Evolutionary conservation across 352 stramenopile genomes (phyloP).

Genomic region (Halophytophthora polymorphica): DNA sequence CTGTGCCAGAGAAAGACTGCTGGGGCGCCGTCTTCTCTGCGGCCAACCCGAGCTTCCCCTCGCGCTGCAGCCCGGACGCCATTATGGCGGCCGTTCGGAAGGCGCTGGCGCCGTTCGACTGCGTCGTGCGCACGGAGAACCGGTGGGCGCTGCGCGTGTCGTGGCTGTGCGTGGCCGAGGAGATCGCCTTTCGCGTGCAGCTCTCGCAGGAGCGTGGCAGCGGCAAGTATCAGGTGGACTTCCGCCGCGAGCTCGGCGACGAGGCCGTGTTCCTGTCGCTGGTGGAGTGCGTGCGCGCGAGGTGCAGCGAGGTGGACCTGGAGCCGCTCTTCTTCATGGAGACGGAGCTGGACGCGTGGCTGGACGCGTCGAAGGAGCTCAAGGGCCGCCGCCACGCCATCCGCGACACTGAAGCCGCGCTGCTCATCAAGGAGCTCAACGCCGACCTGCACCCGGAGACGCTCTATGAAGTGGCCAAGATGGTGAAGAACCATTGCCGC

Average conservation of each 20-base stretch:
- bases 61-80: constrained; percentile 25
- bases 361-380: constrained; percentile 54
- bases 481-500: constrained; percentile 68
- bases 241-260: constrained; percentile 44
- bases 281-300: constrained; percentile 43
- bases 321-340: constrained; percentile 55
- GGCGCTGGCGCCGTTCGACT: constrained; percentile 41
- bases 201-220: constrained; percentile 37
- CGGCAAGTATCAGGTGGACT: constrained; percentile 55
- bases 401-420: constrained; percentile 36
- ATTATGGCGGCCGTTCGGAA: constrained; percentile 55
- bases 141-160: constrained; percentile 44
- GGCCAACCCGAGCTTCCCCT: constrained; percentile 57
- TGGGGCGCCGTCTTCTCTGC: constrained; percentile 38
- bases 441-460: constrained; percentile 51
- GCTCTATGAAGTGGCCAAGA: constrained; percentile 60
- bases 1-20: constrained; percentile 51
- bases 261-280: constrained; percentile 58
- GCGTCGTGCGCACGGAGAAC: constrained; percentile 29
- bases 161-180: constrained; percentile 65
- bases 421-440: constrained; percentile 61
- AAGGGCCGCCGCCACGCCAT: constrained; percentile 54
- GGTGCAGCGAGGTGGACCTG: constrained; percentile 56
- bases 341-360: constrained; percentile 46
- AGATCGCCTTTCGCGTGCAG: constrained; percentile 55